phyloP scores from a whole-genome alignment of 129 eudicot species.

The Heracleum sosnowskyi region DNA sequence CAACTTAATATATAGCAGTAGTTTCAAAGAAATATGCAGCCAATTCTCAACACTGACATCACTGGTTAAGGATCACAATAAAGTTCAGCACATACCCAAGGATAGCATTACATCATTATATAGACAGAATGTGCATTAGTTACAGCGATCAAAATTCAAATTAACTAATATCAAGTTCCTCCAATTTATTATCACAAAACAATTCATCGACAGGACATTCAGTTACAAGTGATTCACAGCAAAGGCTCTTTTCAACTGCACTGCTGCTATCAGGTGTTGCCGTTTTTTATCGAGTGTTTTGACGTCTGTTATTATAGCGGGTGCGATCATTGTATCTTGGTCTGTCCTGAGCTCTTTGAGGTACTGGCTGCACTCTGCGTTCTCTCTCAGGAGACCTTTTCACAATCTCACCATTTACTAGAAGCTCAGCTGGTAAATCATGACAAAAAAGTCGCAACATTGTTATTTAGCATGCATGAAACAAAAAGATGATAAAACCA shows the following conservation, averaged over 20 bases:
- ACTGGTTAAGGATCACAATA: background rate
- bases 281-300: conserved; percentile 43
- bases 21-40: background rate
- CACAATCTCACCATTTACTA: conserved; percentile 93
- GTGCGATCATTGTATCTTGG: conserved; percentile 95
- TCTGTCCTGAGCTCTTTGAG: conserved; percentile 78
- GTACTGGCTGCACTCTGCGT: conserved; percentile 94
- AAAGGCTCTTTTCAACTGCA: background rate
- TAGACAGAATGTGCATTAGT: background rate
- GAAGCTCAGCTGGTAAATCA: conserved; percentile 68
- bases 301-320: conserved; percentile 87
- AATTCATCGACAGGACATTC: background rate
- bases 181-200: background rate
- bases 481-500: background rate
- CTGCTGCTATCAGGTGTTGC: background rate
- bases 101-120: background rate
- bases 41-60: background rate
- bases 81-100: background rate
- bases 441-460: background rate
- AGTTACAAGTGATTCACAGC: background rate
- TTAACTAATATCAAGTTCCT: background rate
- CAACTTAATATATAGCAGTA: background rate
- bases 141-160: background rate
- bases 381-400: conserved; percentile 93
- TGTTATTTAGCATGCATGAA: background rate